Evolutionary conservation across 345 rosid species (phyloP), one percentile per base, ranked within the genome.

Genomic region (Salix udensis): DNA sequence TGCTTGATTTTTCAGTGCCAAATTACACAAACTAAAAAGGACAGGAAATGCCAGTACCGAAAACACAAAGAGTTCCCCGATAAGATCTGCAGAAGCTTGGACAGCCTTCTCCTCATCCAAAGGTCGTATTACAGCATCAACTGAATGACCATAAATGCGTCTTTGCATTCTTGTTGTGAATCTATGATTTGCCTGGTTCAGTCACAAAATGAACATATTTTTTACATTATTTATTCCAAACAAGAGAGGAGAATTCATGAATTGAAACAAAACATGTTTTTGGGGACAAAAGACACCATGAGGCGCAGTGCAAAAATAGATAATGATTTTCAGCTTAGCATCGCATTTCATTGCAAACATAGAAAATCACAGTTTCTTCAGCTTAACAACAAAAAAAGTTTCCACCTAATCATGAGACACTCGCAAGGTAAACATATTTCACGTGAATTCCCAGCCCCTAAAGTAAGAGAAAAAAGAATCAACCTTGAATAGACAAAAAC

Each of bases 51-150:
- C 64, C 65, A 70, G 16, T 78, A 94, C 98, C 85, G 91, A 46
- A 81, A 94, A 94, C 50, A 91, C 87, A 58, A 94, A 94, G 61
- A 94, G 74, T 82, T 94, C 98, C 26, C 96, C 97, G 6, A 91
- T 84, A 83, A 92, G 97, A 88, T 89, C 96, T 4, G 92, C 91
- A 72, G 97, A 92, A 74, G 88, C 93, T 75, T 92, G 96, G 74
- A 94, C 88, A 76, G 97, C 98, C 82, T 89, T 88, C 83, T 91
- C 97, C 87, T 90, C 94, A 67, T 94, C 71, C 74, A 92, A 76
- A 36, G 98, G 98, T 19, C 89, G 91, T 53, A 94, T 88, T 23
- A 83, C 87, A 40, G 89, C 97, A 88, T 89, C 85, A 34, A 89
- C 85, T 30, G 89, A 81, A 78, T 80, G 92, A 37, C 97, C 94